Base-by-base conservation (phyloP, 2,329 filamentous ascomycete species). In the Zarea fungicola region DNA sequence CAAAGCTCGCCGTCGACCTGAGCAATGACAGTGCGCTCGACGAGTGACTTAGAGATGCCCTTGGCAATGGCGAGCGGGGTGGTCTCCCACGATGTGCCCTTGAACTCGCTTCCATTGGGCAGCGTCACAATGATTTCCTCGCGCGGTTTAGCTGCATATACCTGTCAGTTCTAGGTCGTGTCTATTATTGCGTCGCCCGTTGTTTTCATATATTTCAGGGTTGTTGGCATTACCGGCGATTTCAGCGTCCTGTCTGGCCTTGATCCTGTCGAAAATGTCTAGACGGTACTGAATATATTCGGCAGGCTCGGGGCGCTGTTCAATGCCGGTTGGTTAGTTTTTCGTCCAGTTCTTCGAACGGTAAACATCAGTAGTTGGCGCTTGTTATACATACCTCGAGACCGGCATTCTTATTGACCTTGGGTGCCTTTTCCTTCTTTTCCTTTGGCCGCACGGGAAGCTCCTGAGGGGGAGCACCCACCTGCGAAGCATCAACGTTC, bases 51-150 rank as follows among this genome's bases (percentile, higher is more conserved):
- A 70, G 77, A 90, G 67, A 91, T 96, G 61, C 76, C 80, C 70
- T 81, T 87, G 55, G 82, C 81, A 68, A 96, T 84, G 60, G 84
- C 77, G 37, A 77, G 85, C 6, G 93, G 93, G 14, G 90, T 95
- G 57, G 90, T 96, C 73, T 95, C 89, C 86, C 87, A 97, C 42
- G 90, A 84, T 56, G 85, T 92, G 54, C 87, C 93, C 55, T 80
- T 69, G 62, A 84, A 80, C 59, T 83, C 71, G 58, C 79, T 82
- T 55, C 87, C 87, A 67, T 89, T 84, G 56, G 79, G 80, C 54
- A 93, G 76, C 42, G 84, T 86, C 60, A 92, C 77, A 51, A 76
- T 81, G 66, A 92, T 92, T 55, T 83, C 75, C 61, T 88, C 83
- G 58, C 84, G 84, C 32, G 87, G 83, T 69, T 86, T 85, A 59